Evolutionary conservation across 2,329 filamentous ascomycete species (phyloP), one percentile per base, ranked within the genome.

Genomic region (Xylariales sp.): DNA sequence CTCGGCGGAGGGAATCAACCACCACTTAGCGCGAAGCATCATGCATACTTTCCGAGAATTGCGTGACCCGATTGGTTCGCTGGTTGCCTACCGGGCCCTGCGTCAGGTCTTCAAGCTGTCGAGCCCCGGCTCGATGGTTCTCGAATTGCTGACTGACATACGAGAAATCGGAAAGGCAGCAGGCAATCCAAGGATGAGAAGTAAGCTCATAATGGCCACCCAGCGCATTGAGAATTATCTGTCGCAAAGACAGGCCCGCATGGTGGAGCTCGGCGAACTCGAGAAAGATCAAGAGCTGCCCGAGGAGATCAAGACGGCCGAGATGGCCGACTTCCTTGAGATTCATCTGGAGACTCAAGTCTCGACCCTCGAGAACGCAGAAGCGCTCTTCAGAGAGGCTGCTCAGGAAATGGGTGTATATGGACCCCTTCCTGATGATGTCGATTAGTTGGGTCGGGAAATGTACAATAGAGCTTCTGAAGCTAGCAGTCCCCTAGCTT

Each of bases 41-140:
- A 54, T 75, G 10, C 72, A 75, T 51, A 70, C 70, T 1, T 74
- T 75, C 56, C 70, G 71, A 33, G 65, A 66, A 21, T 50, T 73
- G 4, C 49, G 60, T 18, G 72, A 76, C 47, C 50, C 53, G n/a
- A 50, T 61, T 4, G 72, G 72, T 33, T 59, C 74, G 38, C 52
- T 74, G 31, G 60, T 73, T 5, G 69, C 71, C 7, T 62, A 73
- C 34, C 60, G 64, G 19, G 60, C 65, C 15, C 58, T 76, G 19
- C 63, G 63, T 31, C 60, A 66, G 24, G 40, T 66, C 3, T 71
- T 74, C 46, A 49, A 58, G 20, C 74, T 71, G 49, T 46, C 62
- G 4, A 69, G 69, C 2, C 54, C 70, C 1, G 71, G 74, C 43
- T 57, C 64, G 11, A 60, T 75, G 39, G 65, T 66, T 21, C 54